Base-by-base conservation (phyloP, 78 protist species). In the Dictyostelium citrinum region DNA sequence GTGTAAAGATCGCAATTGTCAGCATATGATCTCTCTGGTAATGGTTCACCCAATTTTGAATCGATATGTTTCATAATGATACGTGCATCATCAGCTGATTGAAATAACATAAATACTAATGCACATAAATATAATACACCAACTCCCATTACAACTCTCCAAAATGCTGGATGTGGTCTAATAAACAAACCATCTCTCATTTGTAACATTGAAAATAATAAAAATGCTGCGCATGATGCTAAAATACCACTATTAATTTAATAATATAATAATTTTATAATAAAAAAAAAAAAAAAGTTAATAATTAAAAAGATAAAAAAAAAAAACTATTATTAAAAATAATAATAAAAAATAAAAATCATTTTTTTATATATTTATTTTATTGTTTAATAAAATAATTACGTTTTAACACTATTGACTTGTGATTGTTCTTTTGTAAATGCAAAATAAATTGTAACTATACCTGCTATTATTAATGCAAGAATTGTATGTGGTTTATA, bases 91-190 rank as follows among this genome's bases (percentile, higher is more conserved):
- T 78, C 93, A 10, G 82, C 91, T 10, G 84, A 43, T 67, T 97
- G 98, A 81, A 98, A 97, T 37, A 95, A 75, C 16, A 97, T 12
- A 72, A 96, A 98, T 24, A 88, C 90, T 22, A 96, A 74, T 37
- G 72, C 70, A 24, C 96, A 41, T 71, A 83, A n/a, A 82, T 98
- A 98, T 35, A 98, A 45, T 22, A 98, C 93, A 68, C 95, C 86
- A 68, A 85, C 16, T 35, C 98, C 97, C 80, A 90, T 58, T 33
- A 98, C 96, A 20, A 93, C 61, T 7, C 99, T 84, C 99, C 99
- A 98, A 81, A 98, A 58, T 27, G 94, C 95, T 17, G 99, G 99
- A 60, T 98, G 99, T 41, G 99, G 99, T 43, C 99, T 91, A 17
- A 90, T 77, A 80, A 98, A 96, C 4, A 91, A 90, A 2, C 96